Conservation (phyloP, 1,139 yeast species). For the Diutina pseudorugosa region DNA sequence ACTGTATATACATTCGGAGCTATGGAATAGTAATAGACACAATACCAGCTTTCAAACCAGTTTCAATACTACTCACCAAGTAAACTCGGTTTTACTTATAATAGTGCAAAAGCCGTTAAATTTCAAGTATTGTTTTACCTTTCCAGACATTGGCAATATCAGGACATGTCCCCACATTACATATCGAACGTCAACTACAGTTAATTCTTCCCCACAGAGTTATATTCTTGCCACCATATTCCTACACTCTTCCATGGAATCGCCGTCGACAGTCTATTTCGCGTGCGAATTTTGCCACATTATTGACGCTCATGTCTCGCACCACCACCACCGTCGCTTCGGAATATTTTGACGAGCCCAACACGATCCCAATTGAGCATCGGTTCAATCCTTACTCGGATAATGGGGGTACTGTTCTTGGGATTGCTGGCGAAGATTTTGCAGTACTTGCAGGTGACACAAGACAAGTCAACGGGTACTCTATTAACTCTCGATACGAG, state of each 20-base stretch:
- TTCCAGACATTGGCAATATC: no score
- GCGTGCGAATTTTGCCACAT: not conserved
- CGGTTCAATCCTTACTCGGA: conserved; percentile 92
- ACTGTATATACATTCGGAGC: not conserved
- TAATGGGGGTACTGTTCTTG: conserved; percentile 95
- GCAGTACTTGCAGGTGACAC: conserved; percentile 98
- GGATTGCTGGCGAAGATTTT: conserved; percentile 95
- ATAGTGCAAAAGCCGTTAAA: no score
- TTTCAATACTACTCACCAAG: no score
- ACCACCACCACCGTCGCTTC: conserved; percentile 36
- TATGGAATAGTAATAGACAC: not conserved
- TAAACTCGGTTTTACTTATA: no score
- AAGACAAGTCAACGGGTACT: conserved; percentile 88
- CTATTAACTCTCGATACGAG: conserved; percentile 85
- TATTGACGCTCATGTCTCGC: not conserved
- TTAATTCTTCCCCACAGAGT: no score
- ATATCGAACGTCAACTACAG: no score
- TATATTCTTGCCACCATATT: no score
- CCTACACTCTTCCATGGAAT: no score
- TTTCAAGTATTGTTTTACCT: no score
- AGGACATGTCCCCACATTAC: no score
- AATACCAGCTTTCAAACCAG: no score
- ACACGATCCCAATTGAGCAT: conserved; percentile 70
- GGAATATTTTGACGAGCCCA: conserved; percentile 43
- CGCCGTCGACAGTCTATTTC: no score